These are phyloP conservation scores for Prunus mongolica DNA, from an alignment of 306 rosid species.

Conservation along the genomic window DNA sequence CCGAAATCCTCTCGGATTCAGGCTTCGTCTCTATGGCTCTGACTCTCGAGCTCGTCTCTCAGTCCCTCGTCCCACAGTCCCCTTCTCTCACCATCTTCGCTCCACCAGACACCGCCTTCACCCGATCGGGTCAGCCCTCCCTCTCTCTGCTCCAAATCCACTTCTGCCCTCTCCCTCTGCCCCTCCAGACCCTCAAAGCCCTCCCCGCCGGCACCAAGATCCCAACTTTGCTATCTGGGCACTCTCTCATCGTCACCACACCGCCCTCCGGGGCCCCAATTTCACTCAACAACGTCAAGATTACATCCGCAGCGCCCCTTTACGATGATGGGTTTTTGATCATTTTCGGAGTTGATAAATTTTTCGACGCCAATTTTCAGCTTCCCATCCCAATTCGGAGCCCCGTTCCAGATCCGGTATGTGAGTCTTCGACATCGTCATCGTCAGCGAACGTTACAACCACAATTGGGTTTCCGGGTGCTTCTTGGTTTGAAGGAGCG, in stretches of 20 bases:
- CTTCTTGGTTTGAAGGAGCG: slow-evolving; percentile 42
- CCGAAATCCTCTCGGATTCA: slow-evolving; percentile 62
- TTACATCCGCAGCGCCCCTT: slow-evolving; percentile 37
- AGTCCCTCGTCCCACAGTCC: slow-evolving; percentile 37
- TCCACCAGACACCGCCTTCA: slow-evolving; percentile 67
- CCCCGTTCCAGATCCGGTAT: slow-evolving; percentile 13
- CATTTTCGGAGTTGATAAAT: slow-evolving; percentile 48
- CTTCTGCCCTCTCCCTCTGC: slow-evolving; percentile 43
- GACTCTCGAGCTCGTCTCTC: slow-evolving; percentile 54
- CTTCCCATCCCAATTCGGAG: slow-evolving; percentile 6
- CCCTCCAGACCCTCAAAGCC: slow-evolving; percentile 43
- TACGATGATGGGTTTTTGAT: slow-evolving; percentile 58
- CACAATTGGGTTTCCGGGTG: slow-evolving; percentile 7
- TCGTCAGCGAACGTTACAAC: slow-evolving; percentile 8
- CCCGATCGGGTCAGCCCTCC: slow-evolving; percentile 65
- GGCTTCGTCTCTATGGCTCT: slow-evolving; percentile 73
- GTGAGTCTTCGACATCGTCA: slow-evolving; percentile 6
- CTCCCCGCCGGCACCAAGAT: slow-evolving; percentile 58
- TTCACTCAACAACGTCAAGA: slow-evolving; percentile 48
- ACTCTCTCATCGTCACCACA: slow-evolving; percentile 48
- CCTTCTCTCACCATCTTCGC: slow-evolving; percentile 75
- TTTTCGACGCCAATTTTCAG: slow-evolving; percentile 51
- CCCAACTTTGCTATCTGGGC: slow-evolving; percentile 50
- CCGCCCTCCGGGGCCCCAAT: slow-evolving; percentile 19
- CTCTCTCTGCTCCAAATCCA: slow-evolving; percentile 70